Evolutionary conservation across 805 yeast genomes (phyloP), one percentile per base, ranked within the genome.

Genomic region (Debaryomyces maramus): DNA sequence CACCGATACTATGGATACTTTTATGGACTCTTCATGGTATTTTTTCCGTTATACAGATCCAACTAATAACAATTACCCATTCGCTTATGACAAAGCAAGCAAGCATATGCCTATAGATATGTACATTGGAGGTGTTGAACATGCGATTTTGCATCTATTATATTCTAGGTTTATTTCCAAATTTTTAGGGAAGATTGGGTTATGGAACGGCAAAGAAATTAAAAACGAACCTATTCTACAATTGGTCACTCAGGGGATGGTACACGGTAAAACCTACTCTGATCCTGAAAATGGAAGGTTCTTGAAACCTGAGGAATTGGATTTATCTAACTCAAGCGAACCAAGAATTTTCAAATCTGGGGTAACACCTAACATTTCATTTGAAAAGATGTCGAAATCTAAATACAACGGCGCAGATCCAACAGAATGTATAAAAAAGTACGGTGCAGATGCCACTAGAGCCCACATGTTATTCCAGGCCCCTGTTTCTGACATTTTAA

Each of bases 1-100:
- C 48, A 88, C 98, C 0, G 99, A 93, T 55, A 93, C 99, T 0
- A 91, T 93, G 99, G 99, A 93, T 57, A 93, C 99, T 0, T 93
- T 93, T 56, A 91, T 93, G 80, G 99, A 93, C 63, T 86, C 96
- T 13, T 89, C 97, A 3, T 93, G 99, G 99, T 93, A 93, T 61
- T 87, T 77, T 60, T 83, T 93, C 67, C 75, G 99, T 43, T 90
- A 79, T 52, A 63, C 83, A 2, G 98, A 93, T 58, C 70, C 95
- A 0, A 64, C 79, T 22, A 91, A 93, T 58, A 45, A 52, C 0
- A 34, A 51, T 0, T 47, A 56, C 29, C 85, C 88, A 1, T 88
- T 91, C 53, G 64, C 51, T 54, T 20, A 58, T 42, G 71, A 71
- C 8, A 60, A 58, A 16, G 87, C 83, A 0, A 60, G 76, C 7